Conservation (phyloP, 2,329 filamentous ascomycete species). For the Elsinoe batatas region DNA sequence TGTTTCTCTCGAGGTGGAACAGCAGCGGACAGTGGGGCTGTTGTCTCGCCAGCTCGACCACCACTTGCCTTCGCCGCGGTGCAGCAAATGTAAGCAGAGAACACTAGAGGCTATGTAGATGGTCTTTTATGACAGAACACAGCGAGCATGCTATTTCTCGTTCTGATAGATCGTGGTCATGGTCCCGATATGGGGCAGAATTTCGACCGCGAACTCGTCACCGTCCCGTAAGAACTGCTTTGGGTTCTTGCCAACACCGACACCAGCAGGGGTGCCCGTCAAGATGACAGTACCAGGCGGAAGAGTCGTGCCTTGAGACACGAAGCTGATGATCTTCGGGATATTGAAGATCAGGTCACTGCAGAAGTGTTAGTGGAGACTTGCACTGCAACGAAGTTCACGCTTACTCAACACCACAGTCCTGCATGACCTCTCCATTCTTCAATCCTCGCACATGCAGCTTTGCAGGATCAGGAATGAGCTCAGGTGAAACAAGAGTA, state of each 20-base stretch:
- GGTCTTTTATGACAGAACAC: background rate
- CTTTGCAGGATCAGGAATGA: conserved; percentile 33
- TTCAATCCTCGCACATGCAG: conserved; percentile 32
- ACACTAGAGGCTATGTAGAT: background rate
- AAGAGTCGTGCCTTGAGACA: conserved; percentile 34
- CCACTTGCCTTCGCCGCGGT: background rate
- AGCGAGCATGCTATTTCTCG: conserved; percentile 16
- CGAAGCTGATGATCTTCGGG: conserved; percentile 33
- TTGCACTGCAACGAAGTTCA: background rate
- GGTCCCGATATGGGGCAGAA: conserved; percentile 41
- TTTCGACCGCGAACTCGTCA: conserved; percentile 41
- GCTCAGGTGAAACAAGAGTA: conserved; percentile 15
- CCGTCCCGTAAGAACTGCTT: conserved; percentile 35
- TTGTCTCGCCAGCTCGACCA: background rate
- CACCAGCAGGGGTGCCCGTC: conserved; percentile 36
- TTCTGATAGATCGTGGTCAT: conserved; percentile 35
- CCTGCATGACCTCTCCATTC: conserved; percentile 45
- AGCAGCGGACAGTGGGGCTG: conserved; percentile 4
- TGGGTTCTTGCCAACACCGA: conserved; percentile 31
- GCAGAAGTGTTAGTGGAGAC: conserved; percentile 12
- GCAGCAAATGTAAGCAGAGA: no score
- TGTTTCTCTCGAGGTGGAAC: conserved; percentile 3
- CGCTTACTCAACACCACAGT: conserved; percentile 34
- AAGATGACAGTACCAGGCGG: conserved; percentile 35
- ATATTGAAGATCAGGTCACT: conserved; percentile 48